These are phyloP conservation scores for Polychytrium aggregatum DNA, from an alignment of 192 early-diverging fungal genomes.

Conservation along the genomic window DNA sequence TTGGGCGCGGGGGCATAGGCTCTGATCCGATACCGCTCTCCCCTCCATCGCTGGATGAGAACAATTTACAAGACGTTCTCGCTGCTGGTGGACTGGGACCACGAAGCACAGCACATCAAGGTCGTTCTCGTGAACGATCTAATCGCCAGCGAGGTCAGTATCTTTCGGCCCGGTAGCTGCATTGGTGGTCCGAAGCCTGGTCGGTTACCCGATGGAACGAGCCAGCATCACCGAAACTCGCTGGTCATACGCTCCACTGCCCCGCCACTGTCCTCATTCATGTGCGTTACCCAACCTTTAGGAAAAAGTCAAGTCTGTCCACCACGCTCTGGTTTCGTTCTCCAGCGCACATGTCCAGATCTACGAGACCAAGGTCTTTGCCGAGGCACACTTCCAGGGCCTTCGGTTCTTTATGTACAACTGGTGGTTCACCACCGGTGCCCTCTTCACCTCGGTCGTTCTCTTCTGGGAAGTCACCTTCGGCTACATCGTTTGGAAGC, in stretches of 20 bases:
- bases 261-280: not conserved
- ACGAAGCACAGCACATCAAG: constrained; percentile 32
- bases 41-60: constrained; percentile 14
- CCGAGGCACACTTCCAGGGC: constrained; percentile 53
- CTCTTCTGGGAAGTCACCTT: constrained; percentile 39
- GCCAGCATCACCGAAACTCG: no score
- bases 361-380: constrained; percentile 29
- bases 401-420: constrained; percentile 69
- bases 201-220: not conserved
- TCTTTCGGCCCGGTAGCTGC: not conserved
- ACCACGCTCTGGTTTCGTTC: constrained; percentile 33
- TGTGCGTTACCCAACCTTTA: not conserved
- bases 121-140: constrained; percentile 39
- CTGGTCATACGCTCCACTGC: not conserved
- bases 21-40: not conserved
- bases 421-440: constrained; percentile 49
- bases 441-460: constrained; percentile 40
- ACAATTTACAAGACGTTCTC: constrained; percentile 26
- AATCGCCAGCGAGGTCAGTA: constrained; percentile 29
- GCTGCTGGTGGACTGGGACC: constrained; percentile 29
- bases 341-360: constrained; percentile 38
- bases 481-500: constrained; percentile 15
- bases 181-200: not conserved
- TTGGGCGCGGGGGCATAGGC: not conserved
- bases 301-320: constrained; percentile 25